Conservation (phyloP, 495 filamentous ascomycete species). For the Clohesyomyces aquaticus region DNA sequence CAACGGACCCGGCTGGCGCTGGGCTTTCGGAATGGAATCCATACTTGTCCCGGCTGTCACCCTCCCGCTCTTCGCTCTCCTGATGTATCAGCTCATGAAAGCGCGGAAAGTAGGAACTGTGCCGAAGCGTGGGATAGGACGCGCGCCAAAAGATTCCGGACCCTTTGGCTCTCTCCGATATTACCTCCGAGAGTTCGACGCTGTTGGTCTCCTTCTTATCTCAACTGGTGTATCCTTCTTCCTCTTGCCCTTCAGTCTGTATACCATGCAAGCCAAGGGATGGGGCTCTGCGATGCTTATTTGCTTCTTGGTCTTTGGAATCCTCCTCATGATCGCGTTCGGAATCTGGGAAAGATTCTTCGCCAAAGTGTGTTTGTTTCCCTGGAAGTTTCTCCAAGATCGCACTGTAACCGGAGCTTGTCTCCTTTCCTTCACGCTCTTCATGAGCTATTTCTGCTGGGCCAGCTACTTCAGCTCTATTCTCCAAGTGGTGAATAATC, state of each 20-base stretch:
- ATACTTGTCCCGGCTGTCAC: constrained; percentile 40
- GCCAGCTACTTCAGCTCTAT: constrained; percentile 62
- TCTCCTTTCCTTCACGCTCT: background rate
- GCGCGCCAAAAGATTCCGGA: constrained; percentile 49
- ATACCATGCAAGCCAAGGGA: constrained; percentile 49
- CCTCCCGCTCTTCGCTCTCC: constrained; percentile 29
- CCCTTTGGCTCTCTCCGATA: constrained; percentile 53
- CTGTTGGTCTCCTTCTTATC: constrained; percentile 62
- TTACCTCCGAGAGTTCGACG: constrained; percentile 65
- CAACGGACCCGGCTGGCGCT: constrained; percentile 32
- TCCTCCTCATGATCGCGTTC: constrained; percentile 60
- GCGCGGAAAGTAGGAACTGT: constrained; percentile 52
- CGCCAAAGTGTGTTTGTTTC: constrained; percentile 61
- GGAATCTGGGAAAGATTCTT: constrained; percentile 61
- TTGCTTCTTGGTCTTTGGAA: constrained; percentile 60
- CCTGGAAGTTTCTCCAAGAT: constrained; percentile 61
- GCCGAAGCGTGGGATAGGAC: constrained; percentile 43
- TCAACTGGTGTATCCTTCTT: constrained; percentile 63
- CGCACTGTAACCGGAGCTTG: constrained; percentile 68
- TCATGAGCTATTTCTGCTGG: constrained; percentile 20
- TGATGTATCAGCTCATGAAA: constrained; percentile 32
- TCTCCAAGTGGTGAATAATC: constrained; percentile 68
- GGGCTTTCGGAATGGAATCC: constrained; percentile 43
- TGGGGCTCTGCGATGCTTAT: constrained; percentile 62
- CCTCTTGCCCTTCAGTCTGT: constrained; percentile 64